phyloP scores from a whole-genome alignment of 2,329 filamentous ascomycete genomes.

The Clarireedia homoeocarpa region DNA sequence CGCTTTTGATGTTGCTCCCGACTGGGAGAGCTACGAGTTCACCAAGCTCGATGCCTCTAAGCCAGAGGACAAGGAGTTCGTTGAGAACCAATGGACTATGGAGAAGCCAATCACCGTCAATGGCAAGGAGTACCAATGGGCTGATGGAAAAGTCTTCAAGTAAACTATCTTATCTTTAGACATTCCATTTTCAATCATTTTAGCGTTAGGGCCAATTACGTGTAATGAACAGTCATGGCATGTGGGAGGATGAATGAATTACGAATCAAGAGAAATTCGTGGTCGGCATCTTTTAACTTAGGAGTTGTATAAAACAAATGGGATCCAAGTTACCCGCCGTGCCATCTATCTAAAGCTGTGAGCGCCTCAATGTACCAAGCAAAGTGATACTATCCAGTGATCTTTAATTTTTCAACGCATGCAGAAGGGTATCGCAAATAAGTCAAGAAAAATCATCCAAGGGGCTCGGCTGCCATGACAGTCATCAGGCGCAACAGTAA shows the following conservation, averaged over 20 bases:
- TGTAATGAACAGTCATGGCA: conserved; percentile 10
- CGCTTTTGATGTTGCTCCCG: conserved; percentile 94
- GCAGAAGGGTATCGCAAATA: conserved; percentile 6
- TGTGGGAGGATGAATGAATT: conserved; percentile 6
- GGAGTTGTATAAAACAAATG: neutral
- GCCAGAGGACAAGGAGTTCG: conserved; percentile 73
- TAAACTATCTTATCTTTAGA: conserved; percentile 43
- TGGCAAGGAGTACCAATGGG: conserved; percentile 84
- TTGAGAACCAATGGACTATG: conserved; percentile 87
- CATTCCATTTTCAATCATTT: conserved; percentile 13
- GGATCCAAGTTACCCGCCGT: neutral
- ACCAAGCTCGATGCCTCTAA: conserved; percentile 90
- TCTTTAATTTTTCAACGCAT: neutral
- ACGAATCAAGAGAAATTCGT: conserved; percentile 11
- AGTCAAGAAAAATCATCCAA: neutral
- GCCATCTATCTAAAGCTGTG: neutral
- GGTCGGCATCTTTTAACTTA: conserved; percentile 18
- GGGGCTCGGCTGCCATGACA: neutral
- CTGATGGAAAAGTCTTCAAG: conserved; percentile 98
- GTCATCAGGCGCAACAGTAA: neutral
- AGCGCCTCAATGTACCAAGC: neutral
- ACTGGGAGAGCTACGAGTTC: conserved; percentile 95
- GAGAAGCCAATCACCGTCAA: conserved; percentile 73
- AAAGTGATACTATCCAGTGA: neutral
- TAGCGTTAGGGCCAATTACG: conserved; percentile 14